Percentiles rank a stretch among this genome's conserved stretches.
These are phyloP conservation scores for Podila epicladia DNA, from an alignment of 192 early-diverging fungal species.

Conservation along the genomic window DNA sequence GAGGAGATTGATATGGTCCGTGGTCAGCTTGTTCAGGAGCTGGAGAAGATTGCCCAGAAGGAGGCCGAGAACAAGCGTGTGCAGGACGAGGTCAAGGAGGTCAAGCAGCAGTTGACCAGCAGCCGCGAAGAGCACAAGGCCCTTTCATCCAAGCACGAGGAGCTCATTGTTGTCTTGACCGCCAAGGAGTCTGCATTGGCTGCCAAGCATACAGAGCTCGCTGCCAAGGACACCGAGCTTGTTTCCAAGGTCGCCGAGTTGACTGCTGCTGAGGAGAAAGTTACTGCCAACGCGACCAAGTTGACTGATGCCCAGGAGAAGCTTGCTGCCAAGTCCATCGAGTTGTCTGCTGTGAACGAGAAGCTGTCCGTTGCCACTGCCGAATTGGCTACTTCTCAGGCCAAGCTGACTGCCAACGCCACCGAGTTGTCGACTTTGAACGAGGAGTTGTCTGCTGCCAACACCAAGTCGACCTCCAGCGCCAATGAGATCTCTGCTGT, in stretches of 20 bases:
- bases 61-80: constrained; percentile 11
- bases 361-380: neutral
- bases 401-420: neutral
- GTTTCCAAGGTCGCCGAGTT: neutral
- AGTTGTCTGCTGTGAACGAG: neutral
- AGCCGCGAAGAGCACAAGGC: constrained; percentile 23
- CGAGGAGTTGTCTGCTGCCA: neutral
- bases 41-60: constrained; percentile 22
- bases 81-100: constrained; percentile 22
- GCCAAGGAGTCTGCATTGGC: constrained; percentile 23
- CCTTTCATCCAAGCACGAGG: constrained; percentile 20
- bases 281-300: constrained; percentile 6
- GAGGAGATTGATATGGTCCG: constrained; percentile 23
- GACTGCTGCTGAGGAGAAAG: neutral
- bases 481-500: neutral
- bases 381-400: neutral
- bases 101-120: constrained; percentile 21
- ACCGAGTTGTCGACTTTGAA: neutral
- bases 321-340: neutral
- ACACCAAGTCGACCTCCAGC: neutral
- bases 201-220: constrained; percentile 18
- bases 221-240: constrained; percentile 1
- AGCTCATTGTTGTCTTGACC: constrained; percentile 20
- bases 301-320: neutral
- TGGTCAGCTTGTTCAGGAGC: constrained; percentile 5